Base-by-base conservation (phyloP, 2,329 filamentous ascomycete genomes). In the Pestalotiopsis sp. region DNA sequence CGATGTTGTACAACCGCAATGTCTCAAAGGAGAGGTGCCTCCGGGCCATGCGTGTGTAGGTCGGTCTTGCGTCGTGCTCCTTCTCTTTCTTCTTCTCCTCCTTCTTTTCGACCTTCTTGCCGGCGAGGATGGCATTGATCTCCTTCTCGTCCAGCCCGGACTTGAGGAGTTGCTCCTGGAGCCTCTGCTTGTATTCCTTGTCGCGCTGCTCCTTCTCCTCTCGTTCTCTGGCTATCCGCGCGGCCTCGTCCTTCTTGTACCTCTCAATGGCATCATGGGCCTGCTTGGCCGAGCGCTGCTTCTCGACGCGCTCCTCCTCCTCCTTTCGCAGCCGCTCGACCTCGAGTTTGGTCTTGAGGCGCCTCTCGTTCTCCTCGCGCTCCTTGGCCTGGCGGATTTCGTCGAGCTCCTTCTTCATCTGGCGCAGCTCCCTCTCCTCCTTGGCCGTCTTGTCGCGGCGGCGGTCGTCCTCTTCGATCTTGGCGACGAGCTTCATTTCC, bases 11-110 rank as follows among this genome's bases (percentile, higher is more conserved):
- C 17, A 78, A 79, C 62, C 83, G 79, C 67, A 91, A 75, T 4
- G 89, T 90, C 78, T 91, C 88, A 65, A 90, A 81, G 0, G 88
- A 90, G 24, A 91, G 78, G 74, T 91, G 85, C 66, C 83, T 82
- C 26, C 88, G 83, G 1, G 87, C 81, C 88, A 91, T 90, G 70
- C 88, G 84, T 14, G 88, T 91, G 73, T 90, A 90, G 0, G 87
- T 89, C 0, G 87, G 84, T 3, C 84, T 81, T 17, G 71, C 66
- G 17, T 71, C 66, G 24, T 74, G 69, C 58, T 75, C 69, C 67
- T 75, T 70, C 58, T 78, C 71, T 67, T 77, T 70, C 22, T 76
- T 75, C 65, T 76, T 71, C 72, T 78, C 75, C 74, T 84, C 86
- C 73, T 88, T 83, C 73, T 87, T 88, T 72, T 87, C 85, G 65